phyloP scores from a whole-genome alignment of 441 rosid genomes.

The Hura crepitans region DNA sequence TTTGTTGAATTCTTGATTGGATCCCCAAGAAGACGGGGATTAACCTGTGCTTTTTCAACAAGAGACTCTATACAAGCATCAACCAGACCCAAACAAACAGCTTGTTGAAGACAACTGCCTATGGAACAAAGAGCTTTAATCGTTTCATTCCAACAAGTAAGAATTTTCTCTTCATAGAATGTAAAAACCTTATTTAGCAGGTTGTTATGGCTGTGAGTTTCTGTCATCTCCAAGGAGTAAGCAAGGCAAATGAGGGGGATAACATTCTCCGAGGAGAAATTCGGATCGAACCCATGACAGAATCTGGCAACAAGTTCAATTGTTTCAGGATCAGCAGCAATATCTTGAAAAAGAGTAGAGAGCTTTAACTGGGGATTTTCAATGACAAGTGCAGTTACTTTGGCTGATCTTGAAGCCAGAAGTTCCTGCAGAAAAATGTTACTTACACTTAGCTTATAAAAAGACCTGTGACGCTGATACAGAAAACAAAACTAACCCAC shows the following conservation, averaged over 20 bases:
- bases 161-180: constrained; percentile 48
- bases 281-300: constrained; percentile 59
- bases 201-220: constrained; percentile 53
- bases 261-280: constrained; percentile 53
- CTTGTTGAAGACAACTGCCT: constrained; percentile 33
- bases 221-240: constrained; percentile 60
- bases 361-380: constrained; percentile 34
- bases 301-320: constrained; percentile 60
- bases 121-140: constrained; percentile 48
- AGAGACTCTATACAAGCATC: constrained; percentile 61
- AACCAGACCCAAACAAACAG: constrained; percentile 40
- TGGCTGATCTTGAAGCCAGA: constrained; percentile 61
- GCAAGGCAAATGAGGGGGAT: constrained; percentile 59
- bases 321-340: constrained; percentile 47
- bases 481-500: constrained; percentile 22
- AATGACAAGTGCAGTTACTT: constrained; percentile 42
- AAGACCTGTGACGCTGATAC: background rate
- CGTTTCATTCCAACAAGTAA: constrained; percentile 69
- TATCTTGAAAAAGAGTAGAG: constrained; percentile 37
- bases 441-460: too few species aligned
- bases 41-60: constrained; percentile 40
- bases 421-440: constrained; percentile 38
- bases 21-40: constrained; percentile 50
- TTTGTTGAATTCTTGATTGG: constrained; percentile 25
- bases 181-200: constrained; percentile 39